These are phyloP conservation scores for Talaromyces sp. DNA, from an alignment of 2,329 filamentous ascomycete genomes.

Conservation along the genomic window DNA sequence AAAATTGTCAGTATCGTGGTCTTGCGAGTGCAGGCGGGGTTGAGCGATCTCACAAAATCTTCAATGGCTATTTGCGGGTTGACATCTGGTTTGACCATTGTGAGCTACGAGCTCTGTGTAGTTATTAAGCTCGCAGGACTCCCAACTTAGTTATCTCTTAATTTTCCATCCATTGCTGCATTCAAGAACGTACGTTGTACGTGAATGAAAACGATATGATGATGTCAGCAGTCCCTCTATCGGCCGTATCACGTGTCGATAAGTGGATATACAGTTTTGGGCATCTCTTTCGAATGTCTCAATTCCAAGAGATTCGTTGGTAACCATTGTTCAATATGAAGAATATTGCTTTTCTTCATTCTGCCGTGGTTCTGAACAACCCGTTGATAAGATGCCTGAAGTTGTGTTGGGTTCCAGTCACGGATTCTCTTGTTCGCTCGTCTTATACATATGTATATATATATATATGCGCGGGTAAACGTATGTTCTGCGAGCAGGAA, in stretches of 20 bases:
- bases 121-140: neutral
- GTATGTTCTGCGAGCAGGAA: too few relatives aligned
- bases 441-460: too few relatives aligned
- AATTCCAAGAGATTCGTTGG: too few relatives aligned
- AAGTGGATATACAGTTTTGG: neutral
- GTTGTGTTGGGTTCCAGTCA: too few relatives aligned
- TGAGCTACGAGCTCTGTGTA: neutral
- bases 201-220: neutral
- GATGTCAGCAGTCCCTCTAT: constrained; percentile 5
- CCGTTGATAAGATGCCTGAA: too few relatives aligned
- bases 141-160: neutral
- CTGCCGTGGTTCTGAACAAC: too few relatives aligned
- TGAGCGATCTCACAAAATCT: constrained; percentile 15
- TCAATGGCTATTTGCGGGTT: constrained; percentile 14
- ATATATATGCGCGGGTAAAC: too few relatives aligned
- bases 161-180: neutral
- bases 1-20: neutral
- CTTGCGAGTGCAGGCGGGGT: neutral
- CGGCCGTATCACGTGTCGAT: constrained; percentile 2
- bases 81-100: constrained; percentile 12
- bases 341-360: too few relatives aligned
- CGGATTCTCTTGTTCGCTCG: too few relatives aligned
- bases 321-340: too few relatives aligned
- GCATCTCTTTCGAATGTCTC: neutral
- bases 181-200: neutral